These are phyloP conservation scores for Letharia lupina DNA, from an alignment of 495 filamentous ascomycete species.

Conservation along the genomic window DNA sequence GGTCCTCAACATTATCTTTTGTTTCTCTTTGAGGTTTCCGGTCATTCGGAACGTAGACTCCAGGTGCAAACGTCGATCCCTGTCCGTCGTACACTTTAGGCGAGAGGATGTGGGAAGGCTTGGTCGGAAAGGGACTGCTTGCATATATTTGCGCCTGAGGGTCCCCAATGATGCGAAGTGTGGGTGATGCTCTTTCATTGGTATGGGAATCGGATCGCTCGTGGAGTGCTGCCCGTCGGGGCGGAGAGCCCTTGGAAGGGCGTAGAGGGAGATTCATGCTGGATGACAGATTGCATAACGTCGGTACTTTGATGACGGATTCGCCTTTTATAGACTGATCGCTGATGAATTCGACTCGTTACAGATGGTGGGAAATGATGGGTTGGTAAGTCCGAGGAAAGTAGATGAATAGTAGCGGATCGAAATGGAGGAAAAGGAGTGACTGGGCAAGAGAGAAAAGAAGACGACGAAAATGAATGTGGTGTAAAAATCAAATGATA, in stretches of 20 bases:
- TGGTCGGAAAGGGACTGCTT: conserved; percentile 44
- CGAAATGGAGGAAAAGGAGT: conserved; percentile 22
- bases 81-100: conserved; percentile 28
- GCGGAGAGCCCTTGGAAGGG: conserved; percentile 25
- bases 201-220: conserved; percentile 46
- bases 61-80: conserved; percentile 16
- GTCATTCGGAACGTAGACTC: neutral
- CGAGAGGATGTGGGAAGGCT: conserved; percentile 43
- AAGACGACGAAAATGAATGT: conserved; percentile 31
- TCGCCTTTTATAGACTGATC: conserved; percentile 1
- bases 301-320: neutral
- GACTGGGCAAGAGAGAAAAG: conserved; percentile 24
- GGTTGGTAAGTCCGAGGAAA: neutral
- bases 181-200: conserved; percentile 32
- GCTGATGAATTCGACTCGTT: neutral
- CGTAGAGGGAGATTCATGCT: conserved; percentile 29
- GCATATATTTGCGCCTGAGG: conserved; percentile 37
- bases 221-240: conserved; percentile 38
- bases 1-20: neutral
- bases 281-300: conserved; percentile 20
- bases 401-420: conserved; percentile 10
- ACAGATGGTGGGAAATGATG: neutral
- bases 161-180: conserved; percentile 33
- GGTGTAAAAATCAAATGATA: conserved; percentile 15
- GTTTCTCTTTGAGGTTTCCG: conserved; percentile 6